These are phyloP conservation scores for Datura wrightii DNA, from an alignment of 257 asterid species.

Conservation along the genomic window DNA sequence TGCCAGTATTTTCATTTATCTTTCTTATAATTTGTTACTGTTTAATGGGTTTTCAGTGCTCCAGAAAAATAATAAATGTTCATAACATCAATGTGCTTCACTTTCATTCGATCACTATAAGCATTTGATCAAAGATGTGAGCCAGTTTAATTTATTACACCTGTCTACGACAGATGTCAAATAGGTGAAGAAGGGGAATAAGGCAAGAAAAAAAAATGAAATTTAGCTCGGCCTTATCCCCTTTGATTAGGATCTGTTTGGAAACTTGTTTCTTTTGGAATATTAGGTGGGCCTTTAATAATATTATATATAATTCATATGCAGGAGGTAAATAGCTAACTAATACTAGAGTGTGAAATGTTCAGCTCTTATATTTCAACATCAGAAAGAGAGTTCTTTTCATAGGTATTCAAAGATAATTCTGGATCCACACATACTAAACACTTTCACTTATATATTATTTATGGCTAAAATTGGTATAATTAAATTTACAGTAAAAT, in stretches of 20 bases:
- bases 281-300: not conserved
- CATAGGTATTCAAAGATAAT: too few relatives aligned
- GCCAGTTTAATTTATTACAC: not conserved
- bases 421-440: too few relatives aligned
- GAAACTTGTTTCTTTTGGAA: not conserved
- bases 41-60: too few relatives aligned
- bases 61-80: not conserved
- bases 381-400: too few relatives aligned
- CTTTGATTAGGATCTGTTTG: not conserved
- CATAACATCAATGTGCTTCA: not conserved
- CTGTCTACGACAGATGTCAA: not conserved
- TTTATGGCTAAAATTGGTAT: too few relatives aligned
- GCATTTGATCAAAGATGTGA: not conserved
- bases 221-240: not conserved
- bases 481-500: too few relatives aligned
- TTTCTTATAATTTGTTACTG: too few relatives aligned
- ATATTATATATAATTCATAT: not conserved
- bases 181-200: not conserved
- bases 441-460: too few relatives aligned
- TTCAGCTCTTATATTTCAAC: too few relatives aligned
- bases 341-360: too few relatives aligned
- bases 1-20: too few relatives aligned
- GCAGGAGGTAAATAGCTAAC: not conserved
- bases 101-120: not conserved
- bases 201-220: not conserved